Conservation (phyloP, 345 rosid genomes). For the Nasturtium officinale region DNA sequence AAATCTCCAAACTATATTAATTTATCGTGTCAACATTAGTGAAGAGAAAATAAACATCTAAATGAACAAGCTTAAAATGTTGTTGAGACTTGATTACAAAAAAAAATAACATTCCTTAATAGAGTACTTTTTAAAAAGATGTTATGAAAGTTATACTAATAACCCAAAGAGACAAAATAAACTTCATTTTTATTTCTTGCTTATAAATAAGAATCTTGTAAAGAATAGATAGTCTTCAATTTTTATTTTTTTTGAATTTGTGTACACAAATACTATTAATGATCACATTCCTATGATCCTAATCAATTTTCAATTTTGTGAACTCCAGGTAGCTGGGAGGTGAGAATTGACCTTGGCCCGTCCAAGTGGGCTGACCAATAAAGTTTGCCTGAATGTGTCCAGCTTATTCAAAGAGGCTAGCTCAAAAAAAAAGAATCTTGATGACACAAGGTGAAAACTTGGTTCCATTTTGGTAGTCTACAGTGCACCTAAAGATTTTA, state of each 20-base stretch:
- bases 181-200: background rate
- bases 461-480: background rate
- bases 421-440: background rate
- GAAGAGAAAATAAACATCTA: background rate
- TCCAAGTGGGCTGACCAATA: background rate
- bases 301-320: background rate
- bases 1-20: background rate
- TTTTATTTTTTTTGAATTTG: background rate
- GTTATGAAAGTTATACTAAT: background rate
- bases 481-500: background rate
- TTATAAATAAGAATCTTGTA: background rate
- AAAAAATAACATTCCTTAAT: background rate
- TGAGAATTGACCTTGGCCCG: background rate
- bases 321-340: background rate
- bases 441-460: background rate
- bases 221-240: background rate
- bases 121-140: background rate
- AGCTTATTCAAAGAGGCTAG: background rate
- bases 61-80: background rate
- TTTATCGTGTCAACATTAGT: background rate
- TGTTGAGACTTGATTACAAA: background rate
- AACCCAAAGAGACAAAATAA: background rate
- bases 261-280: background rate
- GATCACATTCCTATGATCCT: background rate
- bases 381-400: background rate